Base-by-base conservation (phyloP, 208 protist species). In the Wallacemonas collosoma region DNA sequence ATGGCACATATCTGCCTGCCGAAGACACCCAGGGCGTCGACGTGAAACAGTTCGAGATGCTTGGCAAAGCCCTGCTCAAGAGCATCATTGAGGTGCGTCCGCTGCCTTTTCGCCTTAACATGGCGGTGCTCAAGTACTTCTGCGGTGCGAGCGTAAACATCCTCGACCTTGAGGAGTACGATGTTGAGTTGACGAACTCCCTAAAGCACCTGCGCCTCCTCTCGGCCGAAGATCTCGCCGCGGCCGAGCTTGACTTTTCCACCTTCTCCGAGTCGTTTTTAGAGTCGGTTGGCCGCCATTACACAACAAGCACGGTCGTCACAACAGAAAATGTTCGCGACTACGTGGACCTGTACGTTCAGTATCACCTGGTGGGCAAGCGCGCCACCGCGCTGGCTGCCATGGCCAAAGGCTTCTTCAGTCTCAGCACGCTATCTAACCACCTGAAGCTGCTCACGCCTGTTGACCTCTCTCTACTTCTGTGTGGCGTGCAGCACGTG, bases 141-240 rank as follows among this genome's bases (percentile, higher is more conserved):
- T 83, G 77, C 58, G 80, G 75, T 38, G 75, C 57, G 1, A 47
- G 70, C 45, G 67, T 71, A 5, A 87, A 80, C 43, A 84, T 93
- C 11, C 66, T 80, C 2, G 87, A 92, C 61, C 71, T 90, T 41
- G 84, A 93, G 74, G 84, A 88, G 75, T 93, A 85, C 75, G 87
- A 93, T 73, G 45, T 45, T 1, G 66, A 26, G 14, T 44, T 93
- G n/a, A 82, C 84, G 1, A 68, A 66, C 45, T 77, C 72, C 2
- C 74, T 93, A 41, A 88, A 87, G 78, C 81, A 80, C 14, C 58
- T 93, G 70, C 76, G 71, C 1, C 68, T 90, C 11, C 45, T 90
- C 43, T 90, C 84, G 6, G n/a, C 72, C 0, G 73, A 80, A 8
- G 87, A 93, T 71, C 64, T 93, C 4, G 72, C 61, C 26, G 77